These are phyloP conservation scores for Taiwanofungus camphoratus DNA, from an alignment of 1,284 basidiomycete genomes.

Conservation along the genomic window DNA sequence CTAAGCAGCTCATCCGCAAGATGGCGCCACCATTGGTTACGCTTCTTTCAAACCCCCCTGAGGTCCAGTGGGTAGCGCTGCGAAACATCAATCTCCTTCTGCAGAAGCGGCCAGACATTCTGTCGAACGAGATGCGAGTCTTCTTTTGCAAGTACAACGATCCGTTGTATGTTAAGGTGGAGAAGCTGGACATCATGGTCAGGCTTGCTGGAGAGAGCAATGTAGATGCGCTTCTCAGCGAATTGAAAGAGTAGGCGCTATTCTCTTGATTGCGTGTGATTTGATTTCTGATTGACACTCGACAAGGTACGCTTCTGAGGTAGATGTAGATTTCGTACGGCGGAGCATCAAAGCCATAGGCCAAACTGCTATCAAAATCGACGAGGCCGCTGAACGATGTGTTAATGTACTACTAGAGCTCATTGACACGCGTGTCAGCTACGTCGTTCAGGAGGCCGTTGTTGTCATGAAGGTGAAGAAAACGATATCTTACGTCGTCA, in stretches of 20 bases:
- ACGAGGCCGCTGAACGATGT: constrained; percentile 88
- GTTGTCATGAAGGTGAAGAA: constrained; percentile 92
- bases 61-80: constrained; percentile 95
- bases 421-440: constrained; percentile 89
- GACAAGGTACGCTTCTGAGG: constrained; percentile 87
- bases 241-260: constrained; percentile 83
- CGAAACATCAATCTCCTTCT: constrained; percentile 95
- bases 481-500: neutral
- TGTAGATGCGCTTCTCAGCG: constrained; percentile 90
- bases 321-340: constrained; percentile 97
- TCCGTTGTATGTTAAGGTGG: constrained; percentile 96
- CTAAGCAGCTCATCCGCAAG: constrained; percentile 86
- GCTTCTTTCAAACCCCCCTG: constrained; percentile 70
- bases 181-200: constrained; percentile 99
- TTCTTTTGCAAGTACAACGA: constrained; percentile 99
- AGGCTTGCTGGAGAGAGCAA: constrained; percentile 88
- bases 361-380: constrained; percentile 94
- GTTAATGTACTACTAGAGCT: constrained; percentile 91
- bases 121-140: constrained; percentile 94
- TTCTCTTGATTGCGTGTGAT: neutral
- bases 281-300: constrained; percentile 4
- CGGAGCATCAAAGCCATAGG: constrained; percentile 94
- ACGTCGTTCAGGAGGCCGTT: constrained; percentile 97
- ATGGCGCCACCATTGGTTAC: constrained; percentile 96
- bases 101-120: constrained; percentile 85